These are phyloP conservation scores for Pseudogymnoascus sp. DNA, from an alignment of 2,329 filamentous ascomycete genomes.

Conservation along the genomic window DNA sequence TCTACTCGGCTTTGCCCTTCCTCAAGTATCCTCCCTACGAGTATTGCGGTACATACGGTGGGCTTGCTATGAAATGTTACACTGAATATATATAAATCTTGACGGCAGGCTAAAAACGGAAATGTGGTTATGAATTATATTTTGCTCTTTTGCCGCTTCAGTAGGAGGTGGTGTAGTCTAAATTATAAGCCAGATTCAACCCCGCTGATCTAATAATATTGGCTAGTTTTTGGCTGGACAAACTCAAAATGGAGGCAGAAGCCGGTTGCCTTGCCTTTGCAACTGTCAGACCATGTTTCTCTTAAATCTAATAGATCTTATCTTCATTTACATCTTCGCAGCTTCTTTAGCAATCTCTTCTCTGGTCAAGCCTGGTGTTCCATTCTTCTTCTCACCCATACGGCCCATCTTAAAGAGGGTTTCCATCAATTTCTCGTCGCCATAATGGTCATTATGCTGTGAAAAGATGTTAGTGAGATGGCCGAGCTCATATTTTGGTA, in stretches of 20 bases:
- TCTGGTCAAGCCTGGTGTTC: background rate
- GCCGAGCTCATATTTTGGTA: background rate
- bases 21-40: background rate
- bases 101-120: too few relatives aligned
- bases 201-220: background rate
- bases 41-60: background rate
- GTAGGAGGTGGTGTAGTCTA: background rate
- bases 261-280: background rate
- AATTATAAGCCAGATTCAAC: background rate
- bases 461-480: background rate
- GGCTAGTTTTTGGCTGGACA: background rate
- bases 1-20: background rate
- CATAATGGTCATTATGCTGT: slow-evolving; percentile 26
- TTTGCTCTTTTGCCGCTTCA: background rate
- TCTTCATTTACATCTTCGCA: background rate
- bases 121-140: too few relatives aligned
- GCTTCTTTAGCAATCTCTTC: slow-evolving; percentile 4
- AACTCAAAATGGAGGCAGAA: background rate
- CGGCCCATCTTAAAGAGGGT: slow-evolving; percentile 47
- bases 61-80: background rate
- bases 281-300: background rate
- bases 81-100: background rate
- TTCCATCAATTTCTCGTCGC: slow-evolving; percentile 57
- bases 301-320: slow-evolving; percentile 1
- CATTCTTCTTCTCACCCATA: slow-evolving; percentile 38